A percentile compares a stretch with the other conserved stretches of the same genome.
Conservation (phyloP, 2,329 filamentous ascomycete genomes). For the Colletotrichum echinochloae region DNA sequence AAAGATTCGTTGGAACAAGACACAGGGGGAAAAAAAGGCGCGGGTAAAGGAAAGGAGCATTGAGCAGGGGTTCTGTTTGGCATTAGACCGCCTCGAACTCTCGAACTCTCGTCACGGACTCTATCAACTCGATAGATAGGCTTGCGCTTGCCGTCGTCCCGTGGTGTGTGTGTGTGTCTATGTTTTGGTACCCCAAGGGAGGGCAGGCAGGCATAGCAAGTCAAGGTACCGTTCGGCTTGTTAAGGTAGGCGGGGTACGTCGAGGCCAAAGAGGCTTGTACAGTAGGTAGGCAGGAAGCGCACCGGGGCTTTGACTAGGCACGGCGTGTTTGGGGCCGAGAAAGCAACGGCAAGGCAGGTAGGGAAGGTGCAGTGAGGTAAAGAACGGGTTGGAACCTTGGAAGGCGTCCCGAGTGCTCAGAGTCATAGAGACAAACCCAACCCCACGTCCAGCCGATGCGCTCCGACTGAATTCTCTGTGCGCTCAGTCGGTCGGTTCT, state of each 20-base stretch:
- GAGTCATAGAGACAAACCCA: constrained; percentile 31
- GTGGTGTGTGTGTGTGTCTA: not conserved
- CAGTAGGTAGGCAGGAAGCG: not conserved
- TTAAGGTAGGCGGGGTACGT: constrained; percentile 21
- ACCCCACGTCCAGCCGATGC: constrained; percentile 35
- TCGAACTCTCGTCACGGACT: constrained; percentile 30
- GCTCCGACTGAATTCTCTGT: constrained; percentile 35
- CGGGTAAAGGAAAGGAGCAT: constrained; percentile 12
- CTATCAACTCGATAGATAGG: constrained; percentile 31
- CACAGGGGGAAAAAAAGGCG: constrained; percentile 22
- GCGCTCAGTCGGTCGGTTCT: constrained; percentile 27
- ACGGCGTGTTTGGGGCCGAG: not conserved
- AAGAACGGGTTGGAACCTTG: not conserved
- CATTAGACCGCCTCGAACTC: constrained; percentile 38
- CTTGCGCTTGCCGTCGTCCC: constrained; percentile 9
- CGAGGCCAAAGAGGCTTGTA: constrained; percentile 8
- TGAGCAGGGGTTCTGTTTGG: constrained; percentile 36
- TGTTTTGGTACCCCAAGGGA: constrained; percentile 4
- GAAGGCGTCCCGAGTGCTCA: constrained; percentile 1
- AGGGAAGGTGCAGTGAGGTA: not conserved
- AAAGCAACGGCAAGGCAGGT: constrained; percentile 8
- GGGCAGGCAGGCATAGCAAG: not conserved
- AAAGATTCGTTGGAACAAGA: constrained; percentile 31
- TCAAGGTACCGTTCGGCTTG: constrained; percentile 30
- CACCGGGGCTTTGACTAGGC: constrained; percentile 2